Percentiles rank a stretch among this genome's conserved stretches.
Evolutionary conservation across 2,329 filamentous ascomycete species (phyloP).

Genomic region (Phialophora expanda): DNA sequence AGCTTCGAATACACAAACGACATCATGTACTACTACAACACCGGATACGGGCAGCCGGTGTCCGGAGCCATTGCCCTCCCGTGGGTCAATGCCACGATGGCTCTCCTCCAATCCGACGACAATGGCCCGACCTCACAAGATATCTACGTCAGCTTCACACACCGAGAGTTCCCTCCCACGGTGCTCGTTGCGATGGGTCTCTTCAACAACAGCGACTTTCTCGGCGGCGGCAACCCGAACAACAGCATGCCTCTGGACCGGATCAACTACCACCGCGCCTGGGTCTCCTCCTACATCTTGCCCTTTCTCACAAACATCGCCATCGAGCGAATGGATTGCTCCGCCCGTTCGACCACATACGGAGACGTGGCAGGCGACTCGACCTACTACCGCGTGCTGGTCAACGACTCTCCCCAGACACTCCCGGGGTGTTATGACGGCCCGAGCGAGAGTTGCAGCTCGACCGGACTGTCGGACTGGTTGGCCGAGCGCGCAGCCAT

Average conservation of each 20-base stretch:
- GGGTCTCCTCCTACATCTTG: slow-evolving; percentile 67
- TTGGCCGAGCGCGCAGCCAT: slow-evolving; percentile 25
- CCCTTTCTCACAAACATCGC: slow-evolving; percentile 71
- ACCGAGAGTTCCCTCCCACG: slow-evolving; percentile 70
- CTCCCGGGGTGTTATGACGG: slow-evolving; percentile 57
- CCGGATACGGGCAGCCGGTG: slow-evolving; percentile 66
- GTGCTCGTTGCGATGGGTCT: slow-evolving; percentile 70
- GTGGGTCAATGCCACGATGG: slow-evolving; percentile 68
- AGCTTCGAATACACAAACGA: slow-evolving; percentile 69
- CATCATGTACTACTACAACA: slow-evolving; percentile 68
- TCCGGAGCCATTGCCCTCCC: slow-evolving; percentile 67
- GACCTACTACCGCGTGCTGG: slow-evolving; percentile 56
- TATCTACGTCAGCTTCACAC: slow-evolving; percentile 71
- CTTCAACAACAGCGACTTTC: slow-evolving; percentile 69
- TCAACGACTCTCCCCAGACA: slow-evolving; percentile 58
- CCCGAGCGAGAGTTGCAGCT: slow-evolving; percentile 58
- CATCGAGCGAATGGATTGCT: slow-evolving; percentile 68
- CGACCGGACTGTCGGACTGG: slow-evolving; percentile 22
- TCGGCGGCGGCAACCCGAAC: slow-evolving; percentile 58
- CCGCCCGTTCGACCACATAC: slow-evolving; percentile 58
- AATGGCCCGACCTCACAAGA: slow-evolving; percentile 54
- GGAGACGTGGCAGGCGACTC: slow-evolving; percentile 51
- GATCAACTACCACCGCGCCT: slow-evolving; percentile 68
- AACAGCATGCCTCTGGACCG: slow-evolving; percentile 67
- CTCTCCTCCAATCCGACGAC: slow-evolving; percentile 51